Conservation (phyloP, 139 green algal genomes). For the Eudorina sp. region DNA sequence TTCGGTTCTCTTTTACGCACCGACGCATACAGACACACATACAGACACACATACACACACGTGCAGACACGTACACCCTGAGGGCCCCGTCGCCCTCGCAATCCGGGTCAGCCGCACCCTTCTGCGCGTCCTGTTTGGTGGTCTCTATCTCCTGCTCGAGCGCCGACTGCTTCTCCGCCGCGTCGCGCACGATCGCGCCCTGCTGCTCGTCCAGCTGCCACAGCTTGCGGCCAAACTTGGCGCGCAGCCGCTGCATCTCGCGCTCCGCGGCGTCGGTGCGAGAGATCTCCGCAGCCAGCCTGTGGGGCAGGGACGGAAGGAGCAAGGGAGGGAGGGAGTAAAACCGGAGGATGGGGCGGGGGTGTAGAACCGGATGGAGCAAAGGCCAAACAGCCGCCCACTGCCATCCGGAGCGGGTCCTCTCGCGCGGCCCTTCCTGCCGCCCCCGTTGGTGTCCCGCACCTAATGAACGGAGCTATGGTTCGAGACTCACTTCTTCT, state of each 20-base stretch:
- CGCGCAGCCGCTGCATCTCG: slow-evolving; percentile 46
- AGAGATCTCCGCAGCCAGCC: slow-evolving; percentile 50
- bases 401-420: no score
- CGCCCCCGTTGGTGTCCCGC: no score
- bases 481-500: slow-evolving; percentile 50
- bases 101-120: slow-evolving; percentile 16
- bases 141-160: not conserved
- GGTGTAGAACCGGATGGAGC: no score
- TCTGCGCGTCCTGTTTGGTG: slow-evolving; percentile 26
- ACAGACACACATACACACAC: not conserved
- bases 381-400: no score
- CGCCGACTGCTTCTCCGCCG: not conserved
- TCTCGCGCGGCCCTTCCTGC: no score
- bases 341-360: no score
- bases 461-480: no score
- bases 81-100: no score
- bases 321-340: not conserved
- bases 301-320: not conserved
- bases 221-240: slow-evolving; percentile 56
- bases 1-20: no score
- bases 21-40: not conserved
- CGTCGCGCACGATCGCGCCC: not conserved
- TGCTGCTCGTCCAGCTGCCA: slow-evolving; percentile 53
- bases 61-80: not conserved
- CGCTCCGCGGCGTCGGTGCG: slow-evolving; percentile 52